Conservation (phyloP, 169 alveolate genomes). For the Amoebophrya sp. region DNA sequence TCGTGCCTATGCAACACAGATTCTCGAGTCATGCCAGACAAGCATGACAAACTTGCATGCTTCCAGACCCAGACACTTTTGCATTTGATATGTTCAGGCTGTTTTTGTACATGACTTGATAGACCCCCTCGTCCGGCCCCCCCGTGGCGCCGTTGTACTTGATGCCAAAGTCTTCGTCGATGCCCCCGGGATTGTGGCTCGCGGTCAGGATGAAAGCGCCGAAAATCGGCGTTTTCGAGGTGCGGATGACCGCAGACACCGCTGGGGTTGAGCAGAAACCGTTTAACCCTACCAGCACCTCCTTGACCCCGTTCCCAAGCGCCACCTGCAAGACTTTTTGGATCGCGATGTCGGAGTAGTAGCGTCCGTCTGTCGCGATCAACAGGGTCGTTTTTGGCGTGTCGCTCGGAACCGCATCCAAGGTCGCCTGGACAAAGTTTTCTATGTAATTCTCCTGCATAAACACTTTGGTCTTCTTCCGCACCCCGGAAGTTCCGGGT, state of each 20-base stretch:
- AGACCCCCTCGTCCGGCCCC: conserved; percentile 46
- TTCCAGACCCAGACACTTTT: no score
- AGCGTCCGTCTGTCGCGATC: conserved; percentile 55
- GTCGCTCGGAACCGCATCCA: conserved; percentile 30
- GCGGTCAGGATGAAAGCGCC: conserved; percentile 92
- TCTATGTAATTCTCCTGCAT: conserved; percentile 49
- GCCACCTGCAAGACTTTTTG: conserved; percentile 48
- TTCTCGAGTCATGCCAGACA: no score
- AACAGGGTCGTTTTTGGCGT: conserved; percentile 42
- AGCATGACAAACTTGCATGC: no score
- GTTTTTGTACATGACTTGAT: conserved; percentile 24
- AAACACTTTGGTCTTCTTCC: conserved; percentile 51
- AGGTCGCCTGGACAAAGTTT: conserved; percentile 51
- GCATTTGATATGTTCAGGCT: not conserved
- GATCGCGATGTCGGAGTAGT: conserved; percentile 46
- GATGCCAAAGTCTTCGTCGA: conserved; percentile 86
- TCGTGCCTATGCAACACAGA: no score
- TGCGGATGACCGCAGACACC: conserved; percentile 78
- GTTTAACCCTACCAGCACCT: conserved; percentile 57
- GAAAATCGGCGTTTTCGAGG: conserved; percentile 64
- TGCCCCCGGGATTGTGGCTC: conserved; percentile 93
- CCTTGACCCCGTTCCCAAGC: conserved; percentile 52
- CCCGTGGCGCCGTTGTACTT: conserved; percentile 85
- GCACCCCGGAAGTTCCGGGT: conserved; percentile 55
- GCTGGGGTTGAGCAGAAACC: conserved; percentile 91